phyloP scores from a whole-genome alignment of 2,329 filamentous ascomycete genomes.

The Phialemoniopsis sp. region DNA sequence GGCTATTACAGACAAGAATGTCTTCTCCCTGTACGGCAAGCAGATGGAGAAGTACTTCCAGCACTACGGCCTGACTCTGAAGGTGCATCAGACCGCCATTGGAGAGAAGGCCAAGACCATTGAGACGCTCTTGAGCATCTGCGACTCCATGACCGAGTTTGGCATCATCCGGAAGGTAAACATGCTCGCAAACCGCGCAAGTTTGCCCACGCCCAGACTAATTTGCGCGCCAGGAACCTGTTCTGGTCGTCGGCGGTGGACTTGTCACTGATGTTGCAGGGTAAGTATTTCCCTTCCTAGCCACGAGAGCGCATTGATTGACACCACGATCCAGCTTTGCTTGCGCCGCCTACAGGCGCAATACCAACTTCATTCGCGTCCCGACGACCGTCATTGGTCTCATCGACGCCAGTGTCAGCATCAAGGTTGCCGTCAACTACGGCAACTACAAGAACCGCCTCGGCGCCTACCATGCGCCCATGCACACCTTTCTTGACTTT shows the following conservation, averaged over 20 bases:
- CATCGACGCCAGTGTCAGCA: slow-evolving; percentile 71
- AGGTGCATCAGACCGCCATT: slow-evolving; percentile 69
- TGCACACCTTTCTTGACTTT: slow-evolving; percentile 71
- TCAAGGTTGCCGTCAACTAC: slow-evolving; percentile 77
- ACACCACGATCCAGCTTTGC: slow-evolving; percentile 52
- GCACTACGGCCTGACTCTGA: slow-evolving; percentile 57
- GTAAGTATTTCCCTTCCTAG: slow-evolving; percentile 36
- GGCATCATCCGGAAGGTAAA: slow-evolving; percentile 60
- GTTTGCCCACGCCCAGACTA: slow-evolving; percentile 4
- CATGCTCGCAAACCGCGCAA: background rate
- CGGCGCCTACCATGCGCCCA: slow-evolving; percentile 68
- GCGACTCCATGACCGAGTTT: slow-evolving; percentile 71
- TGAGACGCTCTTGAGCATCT: slow-evolving; percentile 63
- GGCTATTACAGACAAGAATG: slow-evolving; percentile 68
- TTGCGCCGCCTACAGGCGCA: slow-evolving; percentile 67
- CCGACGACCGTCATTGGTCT: slow-evolving; percentile 73
- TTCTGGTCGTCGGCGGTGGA: slow-evolving; percentile 63
- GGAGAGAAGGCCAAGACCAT: slow-evolving; percentile 74
- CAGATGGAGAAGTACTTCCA: slow-evolving; percentile 65
- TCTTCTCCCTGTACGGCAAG: slow-evolving; percentile 63
- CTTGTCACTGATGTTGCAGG: slow-evolving; percentile 72
- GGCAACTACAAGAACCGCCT: slow-evolving; percentile 73
- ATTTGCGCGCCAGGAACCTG: slow-evolving; percentile 44
- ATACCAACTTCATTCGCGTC: slow-evolving; percentile 70
- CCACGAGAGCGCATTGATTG: slow-evolving; percentile 20